A percentile compares a stretch with the other conserved stretches of the same genome.
Conservation (phyloP, 2,329 filamentous ascomycete species). For the Xenoacremonium recifei region DNA sequence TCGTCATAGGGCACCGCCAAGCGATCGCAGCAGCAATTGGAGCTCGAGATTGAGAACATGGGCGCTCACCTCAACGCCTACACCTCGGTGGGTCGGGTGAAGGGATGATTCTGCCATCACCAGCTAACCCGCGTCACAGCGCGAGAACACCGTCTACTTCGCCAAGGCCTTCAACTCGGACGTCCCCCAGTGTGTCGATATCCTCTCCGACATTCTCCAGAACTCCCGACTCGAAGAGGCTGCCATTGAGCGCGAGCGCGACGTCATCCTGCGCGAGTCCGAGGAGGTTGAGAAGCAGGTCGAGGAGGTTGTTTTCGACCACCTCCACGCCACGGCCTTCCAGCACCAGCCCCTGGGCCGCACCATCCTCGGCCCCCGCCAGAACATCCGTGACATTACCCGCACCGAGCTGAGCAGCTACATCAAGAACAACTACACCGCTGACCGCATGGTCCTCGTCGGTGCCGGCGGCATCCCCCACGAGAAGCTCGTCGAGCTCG, state of each 20-base stretch:
- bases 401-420: slow-evolving; percentile 89
- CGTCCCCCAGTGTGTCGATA: slow-evolving; percentile 94
- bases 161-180: slow-evolving; percentile 99
- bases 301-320: slow-evolving; percentile 99
- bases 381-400: slow-evolving; percentile 97
- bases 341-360: slow-evolving; percentile 94
- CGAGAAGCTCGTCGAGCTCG: slow-evolving; percentile 86
- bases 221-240: slow-evolving; percentile 95
- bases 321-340: slow-evolving; percentile 97
- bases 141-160: slow-evolving; percentile 99
- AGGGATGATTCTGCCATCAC: slow-evolving; percentile 15
- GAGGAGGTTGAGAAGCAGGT: slow-evolving; percentile 99
- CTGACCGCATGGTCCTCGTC: slow-evolving; percentile 98
- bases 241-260: slow-evolving; percentile 95
- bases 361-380: slow-evolving; percentile 93
- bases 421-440: slow-evolving; percentile 99
- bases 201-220: slow-evolving; percentile 97
- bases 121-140: slow-evolving; percentile 50
- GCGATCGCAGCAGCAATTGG: slow-evolving; percentile 93
- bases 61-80: slow-evolving; percentile 98
- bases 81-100: slow-evolving; percentile 75
- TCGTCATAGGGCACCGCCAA: slow-evolving; percentile 78
- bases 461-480: slow-evolving; percentile 93
- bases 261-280: slow-evolving; percentile 97
- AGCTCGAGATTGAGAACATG: slow-evolving; percentile 99